A percentile compares a stretch with the other conserved stretches of the same genome.
These are phyloP conservation scores for Ascochyta fabae DNA, from an alignment of 2,329 filamentous ascomycete species.

Conservation along the genomic window DNA sequence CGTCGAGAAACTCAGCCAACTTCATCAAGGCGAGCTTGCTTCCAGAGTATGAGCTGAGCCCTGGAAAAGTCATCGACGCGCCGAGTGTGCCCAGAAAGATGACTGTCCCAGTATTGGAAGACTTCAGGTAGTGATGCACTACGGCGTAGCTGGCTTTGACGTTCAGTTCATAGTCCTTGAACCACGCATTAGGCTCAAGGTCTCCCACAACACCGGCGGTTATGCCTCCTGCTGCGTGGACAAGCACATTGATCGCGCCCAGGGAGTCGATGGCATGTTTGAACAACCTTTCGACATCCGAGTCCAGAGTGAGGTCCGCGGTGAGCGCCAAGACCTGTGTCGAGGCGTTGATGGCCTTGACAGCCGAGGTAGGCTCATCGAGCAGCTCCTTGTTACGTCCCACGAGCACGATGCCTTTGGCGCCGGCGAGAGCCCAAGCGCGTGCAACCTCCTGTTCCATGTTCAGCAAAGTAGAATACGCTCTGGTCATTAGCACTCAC, in stretches of 20 bases:
- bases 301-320: conserved; percentile 29
- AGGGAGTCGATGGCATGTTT: conserved; percentile 16
- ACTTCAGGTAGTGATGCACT: conserved; percentile 13
- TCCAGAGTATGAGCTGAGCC: conserved; percentile 28
- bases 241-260: conserved; percentile 25
- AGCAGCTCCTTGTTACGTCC: conserved; percentile 31
- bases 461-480: neutral
- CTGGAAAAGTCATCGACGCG: conserved; percentile 20
- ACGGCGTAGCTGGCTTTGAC: conserved; percentile 24
- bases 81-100: conserved; percentile 26
- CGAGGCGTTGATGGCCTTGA: conserved; percentile 21
- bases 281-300: conserved; percentile 24
- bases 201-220: conserved; percentile 6
- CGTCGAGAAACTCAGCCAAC: conserved; percentile 31
- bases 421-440: conserved; percentile 35
- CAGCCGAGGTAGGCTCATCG: conserved; percentile 17
- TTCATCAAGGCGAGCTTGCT: conserved; percentile 31
- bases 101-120: conserved; percentile 24
- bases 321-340: conserved; percentile 28
- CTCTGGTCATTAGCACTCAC: conserved; percentile 2
- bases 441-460: conserved; percentile 27
- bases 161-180: conserved; percentile 26
- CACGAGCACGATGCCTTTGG: conserved; percentile 31
- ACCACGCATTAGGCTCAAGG: conserved; percentile 14
- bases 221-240: conserved; percentile 24